Evolutionary conservation across 805 yeast genomes (phyloP).

Genomic region (Scheffersomyces ergatensis): DNA sequence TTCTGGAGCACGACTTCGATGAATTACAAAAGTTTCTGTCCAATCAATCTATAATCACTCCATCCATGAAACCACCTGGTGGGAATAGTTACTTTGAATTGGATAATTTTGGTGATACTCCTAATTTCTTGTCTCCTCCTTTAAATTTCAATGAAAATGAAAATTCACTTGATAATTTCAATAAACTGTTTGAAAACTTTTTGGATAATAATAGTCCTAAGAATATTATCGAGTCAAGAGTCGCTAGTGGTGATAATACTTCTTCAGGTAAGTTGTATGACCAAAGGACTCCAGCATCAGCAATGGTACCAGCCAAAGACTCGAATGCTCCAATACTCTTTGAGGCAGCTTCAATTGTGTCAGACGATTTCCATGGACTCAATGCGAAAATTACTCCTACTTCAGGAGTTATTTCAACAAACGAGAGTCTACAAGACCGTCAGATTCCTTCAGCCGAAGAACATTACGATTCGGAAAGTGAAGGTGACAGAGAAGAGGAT

Average conservation of each 20-base stretch:
- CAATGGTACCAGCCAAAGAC: too few relatives aligned
- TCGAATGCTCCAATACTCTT: too few relatives aligned
- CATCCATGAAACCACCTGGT: constrained; percentile 31
- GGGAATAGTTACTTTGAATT: constrained; percentile 7
- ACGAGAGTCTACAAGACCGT: background rate
- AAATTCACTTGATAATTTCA: constrained; percentile 5
- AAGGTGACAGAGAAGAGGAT: background rate
- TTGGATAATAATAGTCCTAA: constrained; percentile 5
- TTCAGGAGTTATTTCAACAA: background rate
- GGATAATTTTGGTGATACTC: background rate
- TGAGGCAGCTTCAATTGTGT: too few relatives aligned
- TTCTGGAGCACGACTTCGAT: constrained; percentile 5
- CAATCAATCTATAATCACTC: constrained; percentile 20
- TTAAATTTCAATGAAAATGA: constrained; percentile 6
- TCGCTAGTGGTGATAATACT: background rate
- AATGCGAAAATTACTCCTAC: background rate
- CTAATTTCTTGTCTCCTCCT: constrained; percentile 10
- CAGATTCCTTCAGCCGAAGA: background rate
- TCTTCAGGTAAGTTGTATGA: background rate
- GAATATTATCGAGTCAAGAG: background rate
- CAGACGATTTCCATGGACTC: background rate
- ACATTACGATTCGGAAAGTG: background rate
- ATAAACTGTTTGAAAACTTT: constrained; percentile 10
- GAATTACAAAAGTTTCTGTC: constrained; percentile 1
- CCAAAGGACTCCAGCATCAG: too few relatives aligned